Percentiles rank a stretch among this genome's conserved stretches.
Conservation (phyloP, 2,329 filamentous ascomycete species). For the Calonectria montana region DNA sequence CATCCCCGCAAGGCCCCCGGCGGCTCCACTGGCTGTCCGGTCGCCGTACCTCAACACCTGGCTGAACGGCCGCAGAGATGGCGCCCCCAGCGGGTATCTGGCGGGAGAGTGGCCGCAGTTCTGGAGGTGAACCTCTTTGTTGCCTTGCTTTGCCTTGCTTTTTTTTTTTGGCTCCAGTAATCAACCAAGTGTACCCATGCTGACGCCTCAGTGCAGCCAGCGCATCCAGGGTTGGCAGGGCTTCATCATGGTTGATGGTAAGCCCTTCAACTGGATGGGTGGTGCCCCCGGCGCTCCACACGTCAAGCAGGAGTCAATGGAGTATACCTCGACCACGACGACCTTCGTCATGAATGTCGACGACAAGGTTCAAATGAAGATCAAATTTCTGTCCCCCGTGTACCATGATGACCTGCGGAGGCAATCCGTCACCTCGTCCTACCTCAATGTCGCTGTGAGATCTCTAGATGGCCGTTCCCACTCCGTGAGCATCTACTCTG, state of each 20-base stretch:
- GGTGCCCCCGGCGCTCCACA: slow-evolving; percentile 58
- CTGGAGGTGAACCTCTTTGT: slow-evolving; percentile 65
- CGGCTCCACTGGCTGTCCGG: slow-evolving; percentile 78
- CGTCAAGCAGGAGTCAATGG: slow-evolving; percentile 71
- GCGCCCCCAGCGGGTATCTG: slow-evolving; percentile 73
- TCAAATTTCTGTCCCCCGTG: slow-evolving; percentile 78
- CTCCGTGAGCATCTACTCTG: slow-evolving; percentile 76
- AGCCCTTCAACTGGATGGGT: slow-evolving; percentile 76
- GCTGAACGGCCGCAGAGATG: slow-evolving; percentile 71
- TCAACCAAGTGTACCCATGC: background rate
- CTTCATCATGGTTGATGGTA: slow-evolving; percentile 74
- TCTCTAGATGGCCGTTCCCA: slow-evolving; percentile 73
- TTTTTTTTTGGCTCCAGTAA: background rate
- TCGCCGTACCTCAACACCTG: slow-evolving; percentile 81
- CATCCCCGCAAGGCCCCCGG: slow-evolving; percentile 72
- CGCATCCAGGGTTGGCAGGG: slow-evolving; percentile 73
- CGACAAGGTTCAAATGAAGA: slow-evolving; percentile 70
- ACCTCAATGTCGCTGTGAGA: slow-evolving; percentile 71
- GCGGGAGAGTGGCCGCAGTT: slow-evolving; percentile 77
- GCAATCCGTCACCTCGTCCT: slow-evolving; percentile 78
- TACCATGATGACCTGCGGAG: slow-evolving; percentile 73
- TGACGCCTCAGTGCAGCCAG: slow-evolving; percentile 10
- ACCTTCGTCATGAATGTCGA: slow-evolving; percentile 75
- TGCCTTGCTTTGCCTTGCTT: too few species aligned
- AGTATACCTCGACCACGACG: slow-evolving; percentile 79